Evolutionary conservation across 768 basidiomycete genomes (phyloP), one percentile per base, ranked within the genome.

Genomic region (Trametes punicea): DNA sequence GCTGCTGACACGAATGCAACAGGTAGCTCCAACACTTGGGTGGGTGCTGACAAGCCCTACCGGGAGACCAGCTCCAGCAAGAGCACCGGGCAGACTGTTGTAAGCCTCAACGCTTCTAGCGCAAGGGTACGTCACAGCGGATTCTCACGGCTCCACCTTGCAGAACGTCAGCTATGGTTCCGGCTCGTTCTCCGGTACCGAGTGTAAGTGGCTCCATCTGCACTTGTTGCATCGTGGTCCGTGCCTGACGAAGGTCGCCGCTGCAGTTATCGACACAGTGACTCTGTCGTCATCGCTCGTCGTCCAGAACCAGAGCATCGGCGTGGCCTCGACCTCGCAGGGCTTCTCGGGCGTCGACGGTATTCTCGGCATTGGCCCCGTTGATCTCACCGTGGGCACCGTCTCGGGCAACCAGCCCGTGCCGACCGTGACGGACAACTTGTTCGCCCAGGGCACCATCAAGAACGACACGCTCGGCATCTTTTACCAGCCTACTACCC

Each of bases 371-470:
- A 74, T 81, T 26, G 82, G 82, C 15, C 80, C 81, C 23, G 75
- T 74, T 2, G 76, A 81, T 64, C 72, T 81, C 33, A 81, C 78
- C 16, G 27, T 62, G 49, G 70, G 70, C 63, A 80, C 77, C n/a
- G 77, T 81, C 33, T 68, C 68, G 3, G 67, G 69, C 49, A 70
- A 68, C 9, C 40, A 64, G 2, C 64, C 67, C 18, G 75, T 82
- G 20, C 78, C 81, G 8, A 84, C 83, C 10, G 77, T 85, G 16
- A 81, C 77, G n/a, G 78, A 83, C 69, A 84, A 79, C 66, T 74
- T 83, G 11, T 79, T 73, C 66, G 31, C 68, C 9, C 74, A 81
- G 63, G 77, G 78, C 9, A 67, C 67, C 2, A 83, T 85, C 57
- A 44, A 72, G 13, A 61, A 69, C 11, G 68, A 80, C 58, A 72